A percentile compares a stretch with the other conserved stretches of the same genome.
phyloP scores from a whole-genome alignment of 371 early-diverging fungal species.

The Mortierella sp. region DNA sequence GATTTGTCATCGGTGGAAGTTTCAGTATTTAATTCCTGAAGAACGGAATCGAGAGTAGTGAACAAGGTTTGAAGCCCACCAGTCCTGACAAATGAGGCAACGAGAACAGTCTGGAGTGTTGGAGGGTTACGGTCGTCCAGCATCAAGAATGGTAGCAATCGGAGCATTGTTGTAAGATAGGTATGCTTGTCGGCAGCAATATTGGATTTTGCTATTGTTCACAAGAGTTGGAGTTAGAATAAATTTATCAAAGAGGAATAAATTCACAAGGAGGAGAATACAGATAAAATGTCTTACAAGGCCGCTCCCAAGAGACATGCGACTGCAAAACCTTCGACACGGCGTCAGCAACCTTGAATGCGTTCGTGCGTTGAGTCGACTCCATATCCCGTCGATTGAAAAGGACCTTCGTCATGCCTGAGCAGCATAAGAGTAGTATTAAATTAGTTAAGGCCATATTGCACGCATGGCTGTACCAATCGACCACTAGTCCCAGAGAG shows the following conservation, averaged over 20 bases:
- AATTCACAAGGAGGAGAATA: neutral
- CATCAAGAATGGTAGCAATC: constrained; percentile 61
- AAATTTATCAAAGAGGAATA: neutral
- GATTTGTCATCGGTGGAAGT: constrained; percentile 32
- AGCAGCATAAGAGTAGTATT: neutral
- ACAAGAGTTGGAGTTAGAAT: neutral
- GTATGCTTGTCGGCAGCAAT: constrained; percentile 60
- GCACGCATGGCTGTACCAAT: neutral
- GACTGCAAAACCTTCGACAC: constrained; percentile 67
- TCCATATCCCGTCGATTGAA: constrained; percentile 76
- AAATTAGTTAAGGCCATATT: neutral
- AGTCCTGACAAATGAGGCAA: constrained; percentile 75
- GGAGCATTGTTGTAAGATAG: constrained; percentile 68
- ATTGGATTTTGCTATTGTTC: constrained; percentile 4
- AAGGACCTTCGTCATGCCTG: constrained; percentile 75
- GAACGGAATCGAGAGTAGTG: constrained; percentile 64
- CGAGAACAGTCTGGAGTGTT: constrained; percentile 78
- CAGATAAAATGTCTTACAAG: constrained; percentile 21
- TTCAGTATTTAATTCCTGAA: constrained; percentile 60
- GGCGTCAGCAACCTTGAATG: constrained; percentile 68
- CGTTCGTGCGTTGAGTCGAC: constrained; percentile 62
- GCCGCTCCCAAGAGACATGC: constrained; percentile 64
- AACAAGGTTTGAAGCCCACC: constrained; percentile 73
- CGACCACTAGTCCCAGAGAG: neutral
- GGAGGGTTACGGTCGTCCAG: constrained; percentile 71